Percentiles rank a stretch among this genome's conserved stretches.
These are phyloP conservation scores for Dalbergia cochinchinensis DNA, from an alignment of 306 rosid species.

Conservation along the genomic window DNA sequence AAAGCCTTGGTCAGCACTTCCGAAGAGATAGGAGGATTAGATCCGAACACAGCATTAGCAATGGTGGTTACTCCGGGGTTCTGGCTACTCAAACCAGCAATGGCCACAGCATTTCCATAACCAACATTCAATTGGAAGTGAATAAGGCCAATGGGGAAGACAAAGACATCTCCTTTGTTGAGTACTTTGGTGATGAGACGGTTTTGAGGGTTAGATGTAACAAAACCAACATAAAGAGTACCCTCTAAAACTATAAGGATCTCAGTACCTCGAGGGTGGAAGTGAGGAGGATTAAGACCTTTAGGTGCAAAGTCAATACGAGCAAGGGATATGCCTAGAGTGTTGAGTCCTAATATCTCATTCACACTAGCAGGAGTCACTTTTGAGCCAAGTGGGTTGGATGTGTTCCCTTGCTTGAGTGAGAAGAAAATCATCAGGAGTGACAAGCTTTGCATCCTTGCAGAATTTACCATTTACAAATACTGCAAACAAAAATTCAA, in stretches of 20 bases:
- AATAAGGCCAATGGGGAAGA: slow-evolving; percentile 41
- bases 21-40: slow-evolving; percentile 44
- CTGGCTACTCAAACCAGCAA: slow-evolving; percentile 35
- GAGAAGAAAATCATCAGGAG: slow-evolving; percentile 37
- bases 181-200: slow-evolving; percentile 37
- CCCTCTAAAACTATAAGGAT: slow-evolving; percentile 46
- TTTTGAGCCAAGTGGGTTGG: slow-evolving; percentile 31
- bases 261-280: slow-evolving; percentile 13
- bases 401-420: slow-evolving; percentile 28
- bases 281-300: slow-evolving; percentile 34
- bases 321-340: slow-evolving; percentile 37
- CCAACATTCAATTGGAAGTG: slow-evolving; percentile 50
- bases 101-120: slow-evolving; percentile 34
- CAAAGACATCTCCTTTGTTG: slow-evolving; percentile 40
- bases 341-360: slow-evolving; percentile 19
- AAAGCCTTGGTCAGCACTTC: slow-evolving; percentile 49
- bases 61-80: slow-evolving; percentile 30
- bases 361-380: slow-evolving; percentile 8
- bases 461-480: slow-evolving; percentile 55
- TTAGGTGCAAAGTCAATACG: slow-evolving; percentile 33
- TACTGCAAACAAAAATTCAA: slow-evolving; percentile 31
- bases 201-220: slow-evolving; percentile 26
- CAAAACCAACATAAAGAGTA: slow-evolving; percentile 48
- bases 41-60: slow-evolving; percentile 45
- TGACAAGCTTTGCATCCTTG: slow-evolving; percentile 45